A percentile compares a stretch with the other conserved stretches of the same genome.
These are phyloP conservation scores for Iris macrosiphon DNA, from an alignment of 106 monocot species.

Conservation along the genomic window DNA sequence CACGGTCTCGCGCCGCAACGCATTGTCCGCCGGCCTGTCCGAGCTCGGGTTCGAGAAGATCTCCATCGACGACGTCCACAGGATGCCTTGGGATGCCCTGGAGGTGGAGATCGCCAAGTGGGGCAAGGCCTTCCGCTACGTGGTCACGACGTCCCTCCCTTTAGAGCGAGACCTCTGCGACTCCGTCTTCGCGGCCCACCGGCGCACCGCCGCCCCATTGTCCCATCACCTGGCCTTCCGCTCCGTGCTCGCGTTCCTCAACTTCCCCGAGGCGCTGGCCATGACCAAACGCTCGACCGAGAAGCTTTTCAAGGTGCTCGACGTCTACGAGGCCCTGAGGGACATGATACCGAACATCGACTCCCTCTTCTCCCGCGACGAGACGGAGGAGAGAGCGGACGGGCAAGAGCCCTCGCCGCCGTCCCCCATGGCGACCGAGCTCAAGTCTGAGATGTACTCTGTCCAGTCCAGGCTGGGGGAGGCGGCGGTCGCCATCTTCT, in stretches of 20 bases:
- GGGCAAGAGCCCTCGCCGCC: neutral
- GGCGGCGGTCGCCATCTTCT: conserved; percentile 14
- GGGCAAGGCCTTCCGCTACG: conserved; percentile 29
- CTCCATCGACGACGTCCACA: conserved; percentile 45
- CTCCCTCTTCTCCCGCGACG: conserved; percentile 11
- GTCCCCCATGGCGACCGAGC: neutral
- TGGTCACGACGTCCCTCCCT: conserved; percentile 18
- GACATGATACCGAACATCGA: conserved; percentile 34
- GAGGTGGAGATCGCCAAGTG: conserved; percentile 38
- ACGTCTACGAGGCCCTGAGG: conserved; percentile 60
- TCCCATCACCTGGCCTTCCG: conserved; percentile 32
- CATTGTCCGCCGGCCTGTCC: conserved; percentile 13
- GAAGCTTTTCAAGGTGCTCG: conserved; percentile 71
- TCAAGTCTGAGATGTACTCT: conserved; percentile 8
- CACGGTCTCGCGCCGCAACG: conserved; percentile 26
- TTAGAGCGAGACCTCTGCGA: conserved; percentile 34
- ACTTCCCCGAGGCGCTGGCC: conserved; percentile 53
- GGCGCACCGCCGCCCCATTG: conserved; percentile 10
- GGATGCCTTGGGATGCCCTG: conserved; percentile 45
- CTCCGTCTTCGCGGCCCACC: conserved; percentile 22
- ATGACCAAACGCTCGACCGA: conserved; percentile 51
- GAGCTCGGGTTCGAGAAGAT: conserved; percentile 35
- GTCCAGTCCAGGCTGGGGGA: conserved; percentile 9
- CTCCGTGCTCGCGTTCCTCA: conserved; percentile 32
- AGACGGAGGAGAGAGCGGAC: neutral